Conservation (phyloP, 1,284 basidiomycete genomes). For the Albatrellus sp. region DNA sequence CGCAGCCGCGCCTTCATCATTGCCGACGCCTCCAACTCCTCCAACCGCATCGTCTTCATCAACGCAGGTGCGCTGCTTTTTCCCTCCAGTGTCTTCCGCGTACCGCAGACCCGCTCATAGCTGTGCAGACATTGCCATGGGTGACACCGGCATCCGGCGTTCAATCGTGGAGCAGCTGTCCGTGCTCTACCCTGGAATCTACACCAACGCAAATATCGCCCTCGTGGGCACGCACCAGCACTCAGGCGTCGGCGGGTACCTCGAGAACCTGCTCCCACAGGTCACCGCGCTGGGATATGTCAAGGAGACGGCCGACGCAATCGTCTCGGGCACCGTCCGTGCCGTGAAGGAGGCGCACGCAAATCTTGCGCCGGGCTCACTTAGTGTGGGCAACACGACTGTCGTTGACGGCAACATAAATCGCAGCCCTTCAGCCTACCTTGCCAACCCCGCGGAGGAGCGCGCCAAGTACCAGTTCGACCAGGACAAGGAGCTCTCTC, state of each 20-base stretch:
- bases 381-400: constrained; percentile 58
- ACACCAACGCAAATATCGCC: constrained; percentile 62
- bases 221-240: constrained; percentile 72
- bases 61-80: constrained; percentile 41
- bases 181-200: constrained; percentile 46
- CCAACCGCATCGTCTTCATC: constrained; percentile 61
- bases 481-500: constrained; percentile 59
- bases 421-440: constrained; percentile 60
- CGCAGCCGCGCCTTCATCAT: constrained; percentile 69
- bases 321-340: constrained; percentile 55
- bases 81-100: not conserved
- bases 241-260: constrained; percentile 70
- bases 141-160: constrained; percentile 66
- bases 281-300: constrained; percentile 68
- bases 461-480: constrained; percentile 53
- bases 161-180: constrained; percentile 51
- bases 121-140: constrained; percentile 59
- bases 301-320: constrained; percentile 54
- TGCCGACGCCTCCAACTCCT: constrained; percentile 42
- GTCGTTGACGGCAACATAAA: constrained; percentile 63
- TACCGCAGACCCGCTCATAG: not conserved
- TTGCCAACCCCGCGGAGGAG: constrained; percentile 59
- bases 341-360: constrained; percentile 61
- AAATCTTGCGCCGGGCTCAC: constrained; percentile 42
- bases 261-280: constrained; percentile 63